phyloP scores from a whole-genome alignment of 306 rosid genomes.

The Purshia tridentata region DNA sequence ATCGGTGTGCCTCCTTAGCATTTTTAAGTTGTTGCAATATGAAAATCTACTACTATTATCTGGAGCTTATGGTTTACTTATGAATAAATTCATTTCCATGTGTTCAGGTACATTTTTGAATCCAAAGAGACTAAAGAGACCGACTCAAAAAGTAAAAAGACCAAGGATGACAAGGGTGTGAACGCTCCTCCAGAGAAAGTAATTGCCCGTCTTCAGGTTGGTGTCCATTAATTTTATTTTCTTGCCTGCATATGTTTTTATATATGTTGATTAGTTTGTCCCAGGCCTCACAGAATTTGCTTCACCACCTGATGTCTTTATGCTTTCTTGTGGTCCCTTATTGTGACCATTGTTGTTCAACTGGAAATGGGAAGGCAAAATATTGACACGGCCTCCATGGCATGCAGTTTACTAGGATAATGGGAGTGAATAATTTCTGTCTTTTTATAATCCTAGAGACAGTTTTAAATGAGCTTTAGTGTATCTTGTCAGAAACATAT shows the following conservation, averaged over 20 bases:
- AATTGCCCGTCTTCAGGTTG: constrained; percentile 84
- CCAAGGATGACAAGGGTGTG: constrained; percentile 46
- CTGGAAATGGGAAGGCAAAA: neutral
- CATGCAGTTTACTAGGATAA: neutral
- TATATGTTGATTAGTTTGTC: constrained; percentile 2
- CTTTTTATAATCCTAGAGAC: neutral
- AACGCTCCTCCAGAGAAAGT: constrained; percentile 46
- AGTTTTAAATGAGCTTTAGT: neutral
- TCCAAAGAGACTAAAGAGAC: constrained; percentile 58
- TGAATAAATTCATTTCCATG: constrained; percentile 9
- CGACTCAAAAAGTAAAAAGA: constrained; percentile 48
- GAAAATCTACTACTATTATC: neutral
- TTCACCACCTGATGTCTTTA: neutral
- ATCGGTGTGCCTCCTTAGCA: constrained; percentile 49
- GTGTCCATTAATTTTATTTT: constrained; percentile 15
- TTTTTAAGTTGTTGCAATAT: constrained; percentile 3
- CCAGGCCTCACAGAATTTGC: neutral
- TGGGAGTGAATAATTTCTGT: neutral
- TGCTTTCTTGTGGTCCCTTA: neutral
- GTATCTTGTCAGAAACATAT: neutral
- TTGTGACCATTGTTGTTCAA: neutral
- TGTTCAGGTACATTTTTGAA: constrained; percentile 76
- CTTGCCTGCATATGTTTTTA: constrained; percentile 1
- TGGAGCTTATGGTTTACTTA: constrained; percentile 24
- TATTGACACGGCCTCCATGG: neutral